These are phyloP conservation scores for Yamagishiella unicocca DNA, from an alignment of 139 green algal genomes.

Conservation along the genomic window DNA sequence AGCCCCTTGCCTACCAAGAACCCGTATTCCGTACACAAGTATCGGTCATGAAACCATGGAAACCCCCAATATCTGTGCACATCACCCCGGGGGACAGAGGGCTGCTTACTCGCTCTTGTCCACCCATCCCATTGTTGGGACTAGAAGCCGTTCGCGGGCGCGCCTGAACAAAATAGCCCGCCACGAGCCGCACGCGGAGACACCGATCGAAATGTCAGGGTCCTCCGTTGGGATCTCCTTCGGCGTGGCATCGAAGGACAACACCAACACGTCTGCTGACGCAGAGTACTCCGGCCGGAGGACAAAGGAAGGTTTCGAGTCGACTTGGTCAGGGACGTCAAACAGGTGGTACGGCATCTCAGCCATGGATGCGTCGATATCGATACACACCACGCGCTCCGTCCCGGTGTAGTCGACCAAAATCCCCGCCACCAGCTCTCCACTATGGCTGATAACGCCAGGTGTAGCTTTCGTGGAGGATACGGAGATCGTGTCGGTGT, in stretches of 20 bases:
- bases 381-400: constrained; percentile 2
- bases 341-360: constrained; percentile 9
- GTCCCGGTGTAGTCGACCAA: constrained; percentile 11
- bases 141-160: neutral
- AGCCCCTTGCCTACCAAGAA: too few species aligned
- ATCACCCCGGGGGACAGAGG: too few species aligned
- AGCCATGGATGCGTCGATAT: neutral
- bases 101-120: neutral
- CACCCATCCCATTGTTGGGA: neutral
- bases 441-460: neutral
- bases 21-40: too few species aligned
- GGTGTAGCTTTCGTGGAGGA: neutral
- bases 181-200: neutral
- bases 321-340: neutral
- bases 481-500: neutral
- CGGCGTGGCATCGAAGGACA: neutral
- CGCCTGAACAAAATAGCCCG: neutral
- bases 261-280: neutral
- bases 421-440: neutral
- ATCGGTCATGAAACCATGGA: too few species aligned
- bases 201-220: neutral
- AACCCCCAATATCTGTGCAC: too few species aligned
- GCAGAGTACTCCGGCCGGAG: neutral
- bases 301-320: constrained; percentile 1
- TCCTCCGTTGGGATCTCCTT: constrained; percentile 2